Conservation (phyloP, 2,329 filamentous ascomycete genomes). For the Colletotrichum tropicale region DNA sequence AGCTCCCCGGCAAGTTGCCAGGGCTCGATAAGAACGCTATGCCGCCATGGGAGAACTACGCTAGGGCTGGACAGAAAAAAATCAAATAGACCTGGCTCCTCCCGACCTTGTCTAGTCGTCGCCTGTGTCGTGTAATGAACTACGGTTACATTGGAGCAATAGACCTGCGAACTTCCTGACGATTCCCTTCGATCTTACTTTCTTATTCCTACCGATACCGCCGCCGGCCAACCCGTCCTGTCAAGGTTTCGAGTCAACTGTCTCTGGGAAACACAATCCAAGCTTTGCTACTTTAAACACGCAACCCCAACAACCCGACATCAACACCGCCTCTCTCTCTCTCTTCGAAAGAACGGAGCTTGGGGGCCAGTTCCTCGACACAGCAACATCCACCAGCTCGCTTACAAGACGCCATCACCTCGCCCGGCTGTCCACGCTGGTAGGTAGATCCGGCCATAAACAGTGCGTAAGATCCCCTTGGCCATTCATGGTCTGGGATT, state of each 20-base stretch:
- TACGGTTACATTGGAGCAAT: constrained; percentile 12
- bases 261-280: neutral
- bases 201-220: neutral
- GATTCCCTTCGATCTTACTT: constrained; percentile 3
- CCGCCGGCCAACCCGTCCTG: neutral
- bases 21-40: constrained; percentile 21
- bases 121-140: constrained; percentile 4
- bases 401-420: neutral
- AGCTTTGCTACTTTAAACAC: neutral
- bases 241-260: neutral
- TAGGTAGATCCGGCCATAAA: neutral
- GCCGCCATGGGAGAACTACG: constrained; percentile 18
- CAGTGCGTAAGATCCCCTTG: constrained; percentile 4
- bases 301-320: neutral
- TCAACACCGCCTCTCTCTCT: neutral
- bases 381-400: neutral
- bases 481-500: constrained; percentile 8
- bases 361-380: neutral
- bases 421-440: neutral
- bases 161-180: neutral
- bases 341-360: neutral
- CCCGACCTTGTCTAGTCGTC: constrained; percentile 7
- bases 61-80: constrained; percentile 17
- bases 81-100: constrained; percentile 20
- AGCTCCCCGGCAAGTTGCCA: constrained; percentile 19